phyloP scores from a whole-genome alignment of 2,329 filamentous ascomycete genomes.

The Tolypocladium sp. region DNA sequence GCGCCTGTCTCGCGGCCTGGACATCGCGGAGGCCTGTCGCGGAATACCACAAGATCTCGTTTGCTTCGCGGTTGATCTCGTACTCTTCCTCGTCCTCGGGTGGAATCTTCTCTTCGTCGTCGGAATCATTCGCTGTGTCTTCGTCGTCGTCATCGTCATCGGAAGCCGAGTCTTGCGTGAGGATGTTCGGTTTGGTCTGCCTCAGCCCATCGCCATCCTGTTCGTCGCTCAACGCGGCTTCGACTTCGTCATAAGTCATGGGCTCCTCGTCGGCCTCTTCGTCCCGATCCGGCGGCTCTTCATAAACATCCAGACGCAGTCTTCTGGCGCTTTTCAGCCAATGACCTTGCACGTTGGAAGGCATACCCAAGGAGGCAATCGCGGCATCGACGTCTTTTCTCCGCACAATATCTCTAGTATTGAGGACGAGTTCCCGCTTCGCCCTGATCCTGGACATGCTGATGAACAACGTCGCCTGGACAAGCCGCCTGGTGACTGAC shows the following conservation, averaged over 20 bases:
- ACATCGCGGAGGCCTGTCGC: conserved; percentile 29
- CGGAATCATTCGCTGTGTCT: conserved; percentile 4
- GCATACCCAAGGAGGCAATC: conserved; percentile 34
- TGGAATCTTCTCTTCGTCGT: conserved; percentile 6
- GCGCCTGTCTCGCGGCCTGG: conserved; percentile 21
- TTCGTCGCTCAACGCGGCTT: conserved; percentile 21
- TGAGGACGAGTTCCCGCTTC: conserved; percentile 21
- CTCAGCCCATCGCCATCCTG: conserved; percentile 4
- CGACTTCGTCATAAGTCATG: conserved; percentile 36
- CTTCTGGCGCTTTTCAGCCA: conserved; percentile 41
- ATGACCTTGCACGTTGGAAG: conserved; percentile 25
- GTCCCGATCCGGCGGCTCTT: conserved; percentile 19
- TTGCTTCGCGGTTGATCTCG: conserved; percentile 25
- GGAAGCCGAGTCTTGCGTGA: conserved; percentile 1
- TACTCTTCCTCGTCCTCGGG: conserved; percentile 17
- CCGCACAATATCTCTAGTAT: conserved; percentile 24
- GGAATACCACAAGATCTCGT: conserved; percentile 33
- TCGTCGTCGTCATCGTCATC: conserved; percentile 9
- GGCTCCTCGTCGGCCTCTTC: conserved; percentile 15
- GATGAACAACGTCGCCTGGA: conserved; percentile 61
- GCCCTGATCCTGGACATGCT: conserved; percentile 59
- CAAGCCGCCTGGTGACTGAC: conserved; percentile 59
- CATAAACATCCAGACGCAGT: conserved; percentile 37
- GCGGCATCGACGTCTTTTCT: conserved; percentile 40
- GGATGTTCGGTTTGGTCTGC: neutral